Conservation (phyloP, 371 early-diverging fungal species). For the Syncephalastrum contaminatum region DNA sequence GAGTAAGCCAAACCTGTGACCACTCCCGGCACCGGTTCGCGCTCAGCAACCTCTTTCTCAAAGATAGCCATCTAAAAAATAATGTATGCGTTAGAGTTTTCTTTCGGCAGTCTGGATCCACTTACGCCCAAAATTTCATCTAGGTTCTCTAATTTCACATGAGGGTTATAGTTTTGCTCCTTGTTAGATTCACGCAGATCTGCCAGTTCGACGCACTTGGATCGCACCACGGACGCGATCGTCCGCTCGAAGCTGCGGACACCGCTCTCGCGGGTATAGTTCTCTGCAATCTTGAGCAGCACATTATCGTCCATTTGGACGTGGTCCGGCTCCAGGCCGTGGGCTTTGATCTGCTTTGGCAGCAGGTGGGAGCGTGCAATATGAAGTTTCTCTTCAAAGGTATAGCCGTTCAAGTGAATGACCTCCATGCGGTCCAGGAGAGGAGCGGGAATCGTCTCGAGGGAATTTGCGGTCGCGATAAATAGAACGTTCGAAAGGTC, state of each 20-base stretch:
- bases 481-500: slow-evolving; percentile 81
- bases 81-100: background rate
- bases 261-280: slow-evolving; percentile 83
- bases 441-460: slow-evolving; percentile 77
- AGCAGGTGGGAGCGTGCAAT: slow-evolving; percentile 49
- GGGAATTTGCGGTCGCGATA: slow-evolving; percentile 85
- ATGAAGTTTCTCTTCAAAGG: slow-evolving; percentile 74
- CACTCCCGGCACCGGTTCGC: slow-evolving; percentile 67
- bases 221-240: slow-evolving; percentile 70
- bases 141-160: slow-evolving; percentile 42
- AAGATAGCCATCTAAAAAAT: slow-evolving; percentile 15
- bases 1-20: slow-evolving; percentile 86
- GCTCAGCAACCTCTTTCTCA: slow-evolving; percentile 67
- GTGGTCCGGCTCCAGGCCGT: slow-evolving; percentile 57
- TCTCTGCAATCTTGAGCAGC: slow-evolving; percentile 59
- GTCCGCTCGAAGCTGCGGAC: slow-evolving; percentile 79
- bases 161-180: slow-evolving; percentile 25
- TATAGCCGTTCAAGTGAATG: slow-evolving; percentile 83
- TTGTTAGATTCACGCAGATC: slow-evolving; percentile 25
- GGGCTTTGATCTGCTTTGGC: slow-evolving; percentile 67
- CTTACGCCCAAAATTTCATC: slow-evolving; percentile 66
- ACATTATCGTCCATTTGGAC: slow-evolving; percentile 50
- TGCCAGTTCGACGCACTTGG: slow-evolving; percentile 71
- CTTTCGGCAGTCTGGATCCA: too few relatives aligned
- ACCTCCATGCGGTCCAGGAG: slow-evolving; percentile 88